Evolutionary conservation across 345 rosid species (phyloP).

Genomic region (Clausena lansium): DNA sequence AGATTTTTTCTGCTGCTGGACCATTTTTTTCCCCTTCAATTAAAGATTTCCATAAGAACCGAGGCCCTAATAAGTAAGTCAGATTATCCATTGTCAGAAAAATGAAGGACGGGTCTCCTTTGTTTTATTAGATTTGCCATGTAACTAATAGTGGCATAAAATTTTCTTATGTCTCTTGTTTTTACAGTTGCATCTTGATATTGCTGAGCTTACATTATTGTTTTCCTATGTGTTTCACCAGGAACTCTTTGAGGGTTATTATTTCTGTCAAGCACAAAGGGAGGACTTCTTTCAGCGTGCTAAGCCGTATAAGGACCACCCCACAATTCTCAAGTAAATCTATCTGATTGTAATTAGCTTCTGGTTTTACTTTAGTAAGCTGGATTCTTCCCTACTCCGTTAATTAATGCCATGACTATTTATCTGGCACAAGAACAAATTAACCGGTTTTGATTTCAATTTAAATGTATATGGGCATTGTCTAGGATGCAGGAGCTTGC

Average conservation of each 20-base stretch:
- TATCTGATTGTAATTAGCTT: background rate
- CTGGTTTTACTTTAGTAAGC: constrained; percentile 2
- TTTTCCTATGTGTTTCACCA: constrained; percentile 23
- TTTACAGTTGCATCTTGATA: background rate
- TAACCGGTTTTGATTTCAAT: constrained; percentile 2
- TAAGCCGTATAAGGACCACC: constrained; percentile 77
- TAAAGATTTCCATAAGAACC: background rate
- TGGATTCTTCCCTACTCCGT: background rate
- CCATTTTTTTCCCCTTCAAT: background rate
- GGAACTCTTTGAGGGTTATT: constrained; percentile 96
- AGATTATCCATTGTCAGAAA: background rate
- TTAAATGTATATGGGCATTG: constrained; percentile 1
- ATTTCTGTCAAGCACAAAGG: constrained; percentile 97
- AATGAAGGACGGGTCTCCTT: background rate
- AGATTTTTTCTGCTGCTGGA: background rate
- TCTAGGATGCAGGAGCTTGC: constrained; percentile 88
- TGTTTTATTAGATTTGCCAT: background rate
- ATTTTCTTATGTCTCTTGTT: background rate
- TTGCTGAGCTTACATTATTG: background rate
- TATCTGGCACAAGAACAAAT: background rate
- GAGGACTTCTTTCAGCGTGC: constrained; percentile 78
- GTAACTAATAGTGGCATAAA: background rate
- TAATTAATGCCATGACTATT: background rate
- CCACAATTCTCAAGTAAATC: constrained; percentile 69
- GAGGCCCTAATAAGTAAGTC: background rate